Evolutionary conservation across 2,329 filamentous ascomycete genomes (phyloP).

Genomic region (Diaporthe vexans): DNA sequence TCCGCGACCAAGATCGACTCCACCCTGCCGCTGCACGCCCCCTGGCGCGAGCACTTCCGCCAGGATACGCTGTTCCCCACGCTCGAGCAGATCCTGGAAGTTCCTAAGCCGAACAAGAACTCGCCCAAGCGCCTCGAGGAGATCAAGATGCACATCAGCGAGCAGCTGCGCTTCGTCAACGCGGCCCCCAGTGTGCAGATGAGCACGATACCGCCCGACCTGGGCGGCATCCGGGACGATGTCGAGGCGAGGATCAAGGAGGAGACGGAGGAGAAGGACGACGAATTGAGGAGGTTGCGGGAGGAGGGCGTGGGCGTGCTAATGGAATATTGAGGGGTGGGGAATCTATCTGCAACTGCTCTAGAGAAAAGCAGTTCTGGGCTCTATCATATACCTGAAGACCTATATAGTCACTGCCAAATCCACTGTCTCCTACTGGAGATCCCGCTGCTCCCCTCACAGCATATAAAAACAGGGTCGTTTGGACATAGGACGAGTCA

Average conservation of each 20-base stretch:
- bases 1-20: constrained; percentile 78
- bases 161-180: constrained; percentile 89
- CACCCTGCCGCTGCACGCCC: constrained; percentile 82
- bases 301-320: constrained; percentile 71
- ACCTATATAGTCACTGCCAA: not conserved
- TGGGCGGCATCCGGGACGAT: constrained; percentile 76
- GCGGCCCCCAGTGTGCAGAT: constrained; percentile 90
- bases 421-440: not conserved
- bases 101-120: constrained; percentile 83
- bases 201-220: constrained; percentile 82
- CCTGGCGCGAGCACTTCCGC: constrained; percentile 90
- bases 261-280: constrained; percentile 71
- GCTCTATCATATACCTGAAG: not conserved
- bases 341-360: too few species aligned
- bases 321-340: constrained; percentile 63
- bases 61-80: constrained; percentile 90
- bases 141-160: constrained; percentile 82
- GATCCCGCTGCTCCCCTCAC: not conserved
- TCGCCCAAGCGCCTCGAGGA: constrained; percentile 80
- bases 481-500: not conserved
- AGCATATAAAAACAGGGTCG: not conserved
- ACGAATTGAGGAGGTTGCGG: constrained; percentile 63
- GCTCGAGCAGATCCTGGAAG: constrained; percentile 78
- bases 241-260: constrained; percentile 78
- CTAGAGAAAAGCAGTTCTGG: not conserved